Evolutionary conservation across 306 rosid species (phyloP), one percentile per base, ranked within the genome.

Genomic region (Carpinus fangiana): DNA sequence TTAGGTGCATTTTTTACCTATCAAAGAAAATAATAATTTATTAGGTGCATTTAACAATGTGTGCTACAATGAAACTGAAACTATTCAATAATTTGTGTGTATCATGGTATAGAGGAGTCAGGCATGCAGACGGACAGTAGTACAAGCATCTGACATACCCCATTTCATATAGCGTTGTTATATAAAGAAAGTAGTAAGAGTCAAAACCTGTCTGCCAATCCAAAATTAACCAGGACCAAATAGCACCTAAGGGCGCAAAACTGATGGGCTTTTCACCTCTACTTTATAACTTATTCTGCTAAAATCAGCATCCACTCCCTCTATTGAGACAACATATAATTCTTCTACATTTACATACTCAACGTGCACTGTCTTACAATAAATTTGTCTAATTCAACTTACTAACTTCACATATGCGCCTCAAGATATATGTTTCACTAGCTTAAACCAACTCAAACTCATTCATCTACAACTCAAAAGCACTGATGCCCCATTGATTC

Each of bases 401-500:
- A 65, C 65, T 65, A 81, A 85, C 47, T 65, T 18, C 8, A 64
- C 45, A 74, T 64, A 66, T 46, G 59, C 57, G 45, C 20, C 56
- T 45, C 74, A 38, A 50, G 45, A 60, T 5, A 73, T 48, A 20
- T 74, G 41, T 80, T 50, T 76, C 74, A 73, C 73, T 48, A 70
- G 64, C 83, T 61, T 57, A 76, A 59, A 79, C 61, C 65, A 66
- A 73, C 80, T 73, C 74, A 70, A 54, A 72, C 72, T 73, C 84
- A 79, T 68, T 51, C 77, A 34, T 56, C 74, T 60, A 81, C 78
- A 84, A 79, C 82, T 75, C 71, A 79, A 72, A 61, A 54, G 34
- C 70, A 20, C 8, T 18, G 46, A 38, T 72, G 52, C 46, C 47
- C 46, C 53, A 64, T 54, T 57, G 34, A 54, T 76, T 45, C 74